Conservation (phyloP, 495 filamentous ascomycete genomes). For the Tuber brumale region DNA sequence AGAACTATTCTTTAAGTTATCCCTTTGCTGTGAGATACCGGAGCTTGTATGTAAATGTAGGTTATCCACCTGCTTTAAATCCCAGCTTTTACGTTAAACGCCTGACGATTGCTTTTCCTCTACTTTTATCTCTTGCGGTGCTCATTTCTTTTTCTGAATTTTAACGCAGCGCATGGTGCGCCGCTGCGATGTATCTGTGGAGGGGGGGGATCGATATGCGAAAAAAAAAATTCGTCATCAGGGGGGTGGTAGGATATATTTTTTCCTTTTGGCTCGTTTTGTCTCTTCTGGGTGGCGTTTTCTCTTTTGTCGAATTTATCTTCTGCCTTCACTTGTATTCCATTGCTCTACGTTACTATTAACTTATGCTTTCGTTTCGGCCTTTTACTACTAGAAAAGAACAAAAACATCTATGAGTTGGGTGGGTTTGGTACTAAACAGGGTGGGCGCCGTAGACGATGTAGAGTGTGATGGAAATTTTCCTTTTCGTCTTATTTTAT, state of each 20-base stretch:
- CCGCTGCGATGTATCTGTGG: background rate
- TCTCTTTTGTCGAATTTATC: background rate
- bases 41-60: background rate
- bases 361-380: background rate
- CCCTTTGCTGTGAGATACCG: background rate
- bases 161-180: background rate
- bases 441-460: background rate
- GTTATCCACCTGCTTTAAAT: background rate
- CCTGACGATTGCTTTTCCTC: background rate
- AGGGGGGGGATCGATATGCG: background rate
- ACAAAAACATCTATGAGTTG: conserved; percentile 1
- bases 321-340: background rate
- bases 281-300: background rate
- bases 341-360: background rate
- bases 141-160: background rate
- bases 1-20: conserved; percentile 1
- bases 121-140: background rate
- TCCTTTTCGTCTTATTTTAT: background rate
- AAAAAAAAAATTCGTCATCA: background rate
- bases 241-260: background rate
- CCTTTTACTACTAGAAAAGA: background rate
- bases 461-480: background rate
- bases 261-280: background rate
- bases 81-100: background rate
- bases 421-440: background rate